Evolutionary conservation across 495 filamentous ascomycete species (phyloP), one percentile per base, ranked within the genome.

Genomic region (Annulohypoxylon moriforme): DNA sequence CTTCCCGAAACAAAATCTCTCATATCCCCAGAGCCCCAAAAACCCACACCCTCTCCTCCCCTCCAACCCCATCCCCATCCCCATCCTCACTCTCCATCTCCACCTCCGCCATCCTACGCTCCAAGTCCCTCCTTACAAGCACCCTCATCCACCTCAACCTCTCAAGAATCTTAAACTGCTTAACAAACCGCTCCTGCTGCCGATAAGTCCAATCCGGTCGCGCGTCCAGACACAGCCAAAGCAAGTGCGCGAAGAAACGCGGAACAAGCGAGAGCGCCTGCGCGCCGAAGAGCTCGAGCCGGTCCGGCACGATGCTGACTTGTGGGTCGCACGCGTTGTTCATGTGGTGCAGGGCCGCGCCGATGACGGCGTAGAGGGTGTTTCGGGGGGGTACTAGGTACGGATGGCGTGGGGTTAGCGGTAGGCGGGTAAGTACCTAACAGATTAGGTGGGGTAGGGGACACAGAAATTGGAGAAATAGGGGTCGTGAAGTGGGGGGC

Each of bases 301-400:
- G 16, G 58, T 74, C 71, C 0, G 66, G 66, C 56, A 74, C 71
- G 67, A 70, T 70, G 57, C 61, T 67, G n/a, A 74, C 71, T 29
- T 74, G 71, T 38, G 40, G 25, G 22, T 70, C 67, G n/a, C 61
- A 33, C 47, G 56, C 62, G 49, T 52, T 29, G 61, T 74, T 67
- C 71, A 74, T 74, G 67, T 74, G 71, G 31, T 49, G 44, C 29
- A 74, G 47, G 14, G 65, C 71, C 3, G 18, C 50, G 29, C 40
- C 56, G 46, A 69, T 56, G 4, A 74, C 71, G 14, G 67, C 47
- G 47, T 57, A 73, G 5, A 73, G 56, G n/a, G 71, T 73, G 31
- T 73, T 31, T 0, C 66, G 55, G 1, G 71, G 71, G 2, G 60
- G 65, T 4, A 73, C 59, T 38, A 10, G 47, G 24, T 4, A 24